Evolutionary conservation across 129 eudicot genomes (phyloP), one percentile per base, ranked within the genome.

Genomic region (Kitagawia praeruptora): DNA sequence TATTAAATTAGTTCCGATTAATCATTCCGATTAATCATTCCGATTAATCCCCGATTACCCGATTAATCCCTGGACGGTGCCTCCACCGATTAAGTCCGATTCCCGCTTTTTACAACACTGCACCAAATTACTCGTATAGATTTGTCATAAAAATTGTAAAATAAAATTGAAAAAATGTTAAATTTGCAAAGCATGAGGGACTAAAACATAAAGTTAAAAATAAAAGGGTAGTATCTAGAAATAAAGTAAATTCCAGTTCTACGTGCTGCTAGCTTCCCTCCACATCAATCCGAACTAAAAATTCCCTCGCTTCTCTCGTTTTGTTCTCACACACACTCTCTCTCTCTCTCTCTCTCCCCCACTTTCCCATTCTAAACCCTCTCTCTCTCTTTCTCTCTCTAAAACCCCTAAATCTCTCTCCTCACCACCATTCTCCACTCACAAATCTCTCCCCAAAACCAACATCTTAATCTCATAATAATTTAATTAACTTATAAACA

Each of bases 271-370:
- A 61, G 69, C 83, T 93, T 93, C 98, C 98, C 98, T 93, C 98
- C 98, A 93, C 92, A 88, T 87, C 89, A 85, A 89, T 88, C 91
- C 97, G 88, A 94, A 94, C 92, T 81, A 93, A 91, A 87, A 84
- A 86, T 89, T 91, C 97, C 96, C 93, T 91, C 87, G 69, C 91
- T 88, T 89, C 91, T 91, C 97, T 85, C 97, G 89, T 87, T 89
- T 86, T 86, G 88, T 85, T 47, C 87, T 81, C 49, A 46, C 49
- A 46, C 15, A 45, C 3, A 45, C 85, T 71, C 77, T 27, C 83
- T 31, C 78, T 77, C 82, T 70, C 83, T 69, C 71, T 34, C 79
- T 48, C 85, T 56, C 84, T 34, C 37, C 70, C 85, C 79, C 85
- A 42, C 77, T 76, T 71, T 74, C 91, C 83, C 87, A 82, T 86